Evolutionary conservation across 2,329 filamentous ascomycete genomes (phyloP).

Genomic region (Colletotrichum tropicicola): DNA sequence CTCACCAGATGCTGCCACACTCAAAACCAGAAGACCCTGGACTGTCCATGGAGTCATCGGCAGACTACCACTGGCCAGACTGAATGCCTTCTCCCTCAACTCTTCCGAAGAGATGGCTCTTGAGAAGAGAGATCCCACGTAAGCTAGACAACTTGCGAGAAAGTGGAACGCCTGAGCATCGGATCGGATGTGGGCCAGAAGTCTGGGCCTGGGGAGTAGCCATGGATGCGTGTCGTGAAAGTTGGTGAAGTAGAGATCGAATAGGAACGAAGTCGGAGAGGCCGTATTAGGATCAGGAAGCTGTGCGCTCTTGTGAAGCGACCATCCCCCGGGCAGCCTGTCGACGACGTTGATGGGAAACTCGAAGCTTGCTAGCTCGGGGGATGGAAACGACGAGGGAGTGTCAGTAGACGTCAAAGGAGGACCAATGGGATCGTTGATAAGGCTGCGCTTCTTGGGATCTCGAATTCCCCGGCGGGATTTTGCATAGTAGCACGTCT

Average conservation of each 20-base stretch:
- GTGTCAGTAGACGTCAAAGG: neutral
- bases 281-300: constrained; percentile 20
- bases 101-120: constrained; percentile 39
- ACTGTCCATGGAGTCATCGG: constrained; percentile 44
- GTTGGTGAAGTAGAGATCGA: constrained; percentile 40
- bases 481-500: constrained; percentile 56
- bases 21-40: constrained; percentile 42
- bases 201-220: constrained; percentile 26
- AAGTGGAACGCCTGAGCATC: constrained; percentile 34
- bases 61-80: constrained; percentile 41
- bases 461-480: constrained; percentile 55
- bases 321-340: constrained; percentile 35
- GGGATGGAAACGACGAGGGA: constrained; percentile 20
- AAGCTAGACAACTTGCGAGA: constrained; percentile 43
- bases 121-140: constrained; percentile 48
- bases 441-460: constrained; percentile 42
- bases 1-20: constrained; percentile 41
- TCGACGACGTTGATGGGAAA: constrained; percentile 32
- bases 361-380: constrained; percentile 33
- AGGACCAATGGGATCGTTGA: constrained; percentile 36
- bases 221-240: constrained; percentile 33
- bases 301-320: constrained; percentile 29
- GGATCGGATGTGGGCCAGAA: constrained; percentile 14
- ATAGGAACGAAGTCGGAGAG: constrained; percentile 20
- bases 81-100: constrained; percentile 41